Evolutionary conservation across 768 basidiomycete genomes (phyloP).

Genomic region (Hysterangium stoloniferum): DNA sequence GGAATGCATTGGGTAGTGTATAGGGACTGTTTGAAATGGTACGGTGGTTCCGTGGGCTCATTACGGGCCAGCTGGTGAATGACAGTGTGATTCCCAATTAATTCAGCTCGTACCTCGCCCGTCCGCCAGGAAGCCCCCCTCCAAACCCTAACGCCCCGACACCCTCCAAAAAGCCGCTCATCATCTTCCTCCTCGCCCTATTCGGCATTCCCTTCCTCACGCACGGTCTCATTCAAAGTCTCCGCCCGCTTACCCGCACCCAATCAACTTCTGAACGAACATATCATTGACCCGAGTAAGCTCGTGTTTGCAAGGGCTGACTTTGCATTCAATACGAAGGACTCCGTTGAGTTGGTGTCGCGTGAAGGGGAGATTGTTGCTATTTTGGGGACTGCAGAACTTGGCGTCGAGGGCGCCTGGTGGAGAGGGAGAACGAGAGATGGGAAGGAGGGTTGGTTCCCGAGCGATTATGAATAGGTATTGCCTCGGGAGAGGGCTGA

Average conservation of each 20-base stretch:
- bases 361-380: slow-evolving; percentile 92
- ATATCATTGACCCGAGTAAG: slow-evolving; percentile 68
- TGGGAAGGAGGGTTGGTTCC: slow-evolving; percentile 93
- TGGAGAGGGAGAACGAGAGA: slow-evolving; percentile 92
- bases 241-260: slow-evolving; percentile 43
- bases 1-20: slow-evolving; percentile 90
- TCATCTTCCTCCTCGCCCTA: slow-evolving; percentile 90
- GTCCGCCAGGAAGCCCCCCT: slow-evolving; percentile 32
- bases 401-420: slow-evolving; percentile 71
- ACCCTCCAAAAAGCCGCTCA: slow-evolving; percentile 80
- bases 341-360: slow-evolving; percentile 70
- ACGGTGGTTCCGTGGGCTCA: slow-evolving; percentile 69
- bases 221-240: slow-evolving; percentile 81
- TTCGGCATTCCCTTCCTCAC: slow-evolving; percentile 92
- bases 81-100: slow-evolving; percentile 44
- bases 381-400: slow-evolving; percentile 74
- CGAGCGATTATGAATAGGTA: slow-evolving; percentile 78
- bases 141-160: slow-evolving; percentile 36
- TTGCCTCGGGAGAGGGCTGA: too few relatives aligned
- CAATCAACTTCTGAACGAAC: slow-evolving; percentile 30
- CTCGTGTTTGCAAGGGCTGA: slow-evolving; percentile 79
- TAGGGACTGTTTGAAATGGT: slow-evolving; percentile 87
- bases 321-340: slow-evolving; percentile 69
- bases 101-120: slow-evolving; percentile 71
- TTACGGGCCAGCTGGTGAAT: slow-evolving; percentile 38